phyloP scores from a whole-genome alignment of 768 basidiomycete genomes.

The Lactarius indigo region DNA sequence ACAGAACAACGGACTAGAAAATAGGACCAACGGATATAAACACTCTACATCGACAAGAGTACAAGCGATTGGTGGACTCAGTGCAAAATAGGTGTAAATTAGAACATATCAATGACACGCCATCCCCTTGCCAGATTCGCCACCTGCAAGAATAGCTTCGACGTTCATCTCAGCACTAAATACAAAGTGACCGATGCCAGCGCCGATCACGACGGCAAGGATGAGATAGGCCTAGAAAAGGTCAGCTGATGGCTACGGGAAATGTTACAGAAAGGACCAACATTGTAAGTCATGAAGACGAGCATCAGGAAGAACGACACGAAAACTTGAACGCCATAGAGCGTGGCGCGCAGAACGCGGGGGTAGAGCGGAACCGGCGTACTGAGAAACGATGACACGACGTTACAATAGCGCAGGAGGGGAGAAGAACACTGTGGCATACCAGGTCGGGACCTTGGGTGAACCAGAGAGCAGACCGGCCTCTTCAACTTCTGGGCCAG shows the following conservation, averaged over 20 bases:
- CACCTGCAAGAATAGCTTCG: slow-evolving; percentile 50
- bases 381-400: slow-evolving; percentile 32
- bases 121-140: slow-evolving; percentile 56
- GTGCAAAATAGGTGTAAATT: not conserved
- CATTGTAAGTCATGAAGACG: slow-evolving; percentile 96
- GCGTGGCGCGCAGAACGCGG: slow-evolving; percentile 55
- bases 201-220: slow-evolving; percentile 74
- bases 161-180: slow-evolving; percentile 65
- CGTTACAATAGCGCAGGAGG: not conserved
- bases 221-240: slow-evolving; percentile 76
- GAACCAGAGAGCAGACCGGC: slow-evolving; percentile 51
- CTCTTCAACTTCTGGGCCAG: slow-evolving; percentile 44
- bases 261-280: slow-evolving; percentile 37
- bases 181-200: slow-evolving; percentile 77
- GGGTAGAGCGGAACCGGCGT: slow-evolving; percentile 46
- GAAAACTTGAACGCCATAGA: slow-evolving; percentile 76
- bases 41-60: not conserved
- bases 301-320: slow-evolving; percentile 91
- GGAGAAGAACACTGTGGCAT: slow-evolving; percentile 28
- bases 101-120: slow-evolving; percentile 63
- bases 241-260: slow-evolving; percentile 9
- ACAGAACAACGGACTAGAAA: not conserved
- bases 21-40: not conserved
- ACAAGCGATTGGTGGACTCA: not conserved
- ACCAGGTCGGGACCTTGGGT: slow-evolving; percentile 43